Conservation (phyloP, 345 rosid genomes). For the Gossypium sturtianum region DNA sequence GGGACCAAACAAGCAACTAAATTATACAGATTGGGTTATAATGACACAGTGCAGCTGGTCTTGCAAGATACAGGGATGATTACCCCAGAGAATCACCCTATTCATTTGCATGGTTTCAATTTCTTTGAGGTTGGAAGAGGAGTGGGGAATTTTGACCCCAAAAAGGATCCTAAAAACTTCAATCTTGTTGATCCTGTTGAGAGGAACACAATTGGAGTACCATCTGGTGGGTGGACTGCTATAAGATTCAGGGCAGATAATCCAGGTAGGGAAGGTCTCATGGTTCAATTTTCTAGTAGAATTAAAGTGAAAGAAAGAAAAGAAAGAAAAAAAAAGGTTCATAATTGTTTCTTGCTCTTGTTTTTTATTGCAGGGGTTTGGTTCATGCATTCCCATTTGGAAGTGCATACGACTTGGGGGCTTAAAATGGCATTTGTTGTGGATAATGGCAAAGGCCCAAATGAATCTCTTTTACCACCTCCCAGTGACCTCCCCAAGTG, state of each 20-base stretch:
- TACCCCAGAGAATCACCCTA: slow-evolving; percentile 70
- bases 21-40: slow-evolving; percentile 52
- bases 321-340: background rate
- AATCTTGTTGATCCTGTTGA: slow-evolving; percentile 87
- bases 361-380: slow-evolving; percentile 35
- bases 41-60: slow-evolving; percentile 62
- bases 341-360: background rate
- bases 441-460: slow-evolving; percentile 74
- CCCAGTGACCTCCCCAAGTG: slow-evolving; percentile 84
- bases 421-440: slow-evolving; percentile 91
- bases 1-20: slow-evolving; percentile 62
- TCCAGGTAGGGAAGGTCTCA: slow-evolving; percentile 46
- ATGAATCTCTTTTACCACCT: slow-evolving; percentile 68
- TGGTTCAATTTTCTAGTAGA: background rate
- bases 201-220: slow-evolving; percentile 81
- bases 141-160: slow-evolving; percentile 52
- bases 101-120: slow-evolving; percentile 85
- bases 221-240: slow-evolving; percentile 92
- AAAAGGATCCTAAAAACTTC: slow-evolving; percentile 53
- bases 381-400: slow-evolving; percentile 96
- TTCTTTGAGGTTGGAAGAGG: slow-evolving; percentile 80
- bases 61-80: slow-evolving; percentile 78
- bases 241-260: slow-evolving; percentile 82
- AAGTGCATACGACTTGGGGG: slow-evolving; percentile 96
- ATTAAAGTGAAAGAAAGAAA: background rate